Conservation (phyloP, 257 asterid species). For the Solanum dulcamara region DNA sequence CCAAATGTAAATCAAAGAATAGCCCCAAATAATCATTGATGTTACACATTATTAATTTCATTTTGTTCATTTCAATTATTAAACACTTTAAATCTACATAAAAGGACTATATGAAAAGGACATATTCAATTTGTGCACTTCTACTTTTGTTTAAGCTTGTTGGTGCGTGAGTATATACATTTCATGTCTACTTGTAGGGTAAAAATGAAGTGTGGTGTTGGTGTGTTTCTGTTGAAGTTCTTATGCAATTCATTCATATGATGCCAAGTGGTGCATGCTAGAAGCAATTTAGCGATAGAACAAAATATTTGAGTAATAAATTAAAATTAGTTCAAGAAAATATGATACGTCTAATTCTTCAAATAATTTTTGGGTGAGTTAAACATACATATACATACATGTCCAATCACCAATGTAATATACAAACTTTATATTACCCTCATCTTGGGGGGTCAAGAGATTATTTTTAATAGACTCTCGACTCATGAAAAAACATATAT, state of each 20-base stretch:
- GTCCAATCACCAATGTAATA: too few relatives aligned
- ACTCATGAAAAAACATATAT: too few relatives aligned
- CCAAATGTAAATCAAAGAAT: background rate
- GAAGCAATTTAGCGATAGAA: background rate
- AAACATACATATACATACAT: too few relatives aligned
- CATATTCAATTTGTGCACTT: background rate
- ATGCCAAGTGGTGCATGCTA: background rate
- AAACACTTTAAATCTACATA: background rate
- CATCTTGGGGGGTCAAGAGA: too few relatives aligned
- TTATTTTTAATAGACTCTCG: too few relatives aligned
- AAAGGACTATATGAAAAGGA: background rate
- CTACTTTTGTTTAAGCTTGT: background rate
- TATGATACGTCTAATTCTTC: background rate
- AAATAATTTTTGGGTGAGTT: background rate
- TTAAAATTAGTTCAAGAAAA: background rate
- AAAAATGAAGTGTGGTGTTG: background rate
- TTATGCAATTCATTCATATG: background rate
- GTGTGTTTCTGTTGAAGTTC: background rate
- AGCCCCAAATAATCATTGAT: background rate
- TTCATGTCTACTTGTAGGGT: background rate
- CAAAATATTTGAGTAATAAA: background rate
- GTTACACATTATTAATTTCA: background rate
- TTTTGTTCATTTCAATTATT: background rate
- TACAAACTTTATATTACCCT: too few relatives aligned
- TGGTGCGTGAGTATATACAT: background rate